Conservation (phyloP, 2,329 filamentous ascomycete species). For the Penicillium aurantiogriseum region DNA sequence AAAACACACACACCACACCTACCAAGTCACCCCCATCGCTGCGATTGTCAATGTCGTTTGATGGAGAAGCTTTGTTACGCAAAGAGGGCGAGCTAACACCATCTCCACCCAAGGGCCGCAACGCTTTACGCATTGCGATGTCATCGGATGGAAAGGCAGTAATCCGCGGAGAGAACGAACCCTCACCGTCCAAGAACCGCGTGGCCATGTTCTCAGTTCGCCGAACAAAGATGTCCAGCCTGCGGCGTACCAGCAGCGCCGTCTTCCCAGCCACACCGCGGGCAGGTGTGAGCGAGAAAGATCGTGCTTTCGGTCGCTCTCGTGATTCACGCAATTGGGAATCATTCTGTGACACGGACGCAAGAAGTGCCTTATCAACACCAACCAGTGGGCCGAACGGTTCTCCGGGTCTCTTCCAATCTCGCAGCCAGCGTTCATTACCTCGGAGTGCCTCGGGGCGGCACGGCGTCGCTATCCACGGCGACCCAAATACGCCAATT, state of each 20-base stretch:
- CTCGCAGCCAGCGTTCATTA: slow-evolving; percentile 58
- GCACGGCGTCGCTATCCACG: slow-evolving; percentile 42
- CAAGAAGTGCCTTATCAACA: slow-evolving; percentile 73
- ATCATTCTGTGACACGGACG: slow-evolving; percentile 79
- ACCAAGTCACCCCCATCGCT: slow-evolving; percentile 40
- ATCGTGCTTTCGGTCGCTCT: slow-evolving; percentile 68
- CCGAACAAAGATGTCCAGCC: slow-evolving; percentile 51
- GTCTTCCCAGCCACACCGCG: slow-evolving; percentile 59
- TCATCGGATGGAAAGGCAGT: slow-evolving; percentile 91
- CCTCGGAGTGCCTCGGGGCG: slow-evolving; percentile 57
- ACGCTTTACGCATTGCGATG: slow-evolving; percentile 71
- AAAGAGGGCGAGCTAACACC: slow-evolving; percentile 42
- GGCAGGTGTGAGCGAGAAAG: slow-evolving; percentile 49
- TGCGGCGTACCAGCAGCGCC: slow-evolving; percentile 71
- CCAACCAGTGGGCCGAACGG: slow-evolving; percentile 65
- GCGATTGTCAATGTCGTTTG: slow-evolving; percentile 43
- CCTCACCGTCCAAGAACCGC: slow-evolving; percentile 61
- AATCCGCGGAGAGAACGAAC: slow-evolving; percentile 68
- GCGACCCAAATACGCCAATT: slow-evolving; percentile 51
- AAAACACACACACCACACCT: slow-evolving; percentile 18
- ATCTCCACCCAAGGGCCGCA: slow-evolving; percentile 41
- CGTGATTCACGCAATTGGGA: slow-evolving; percentile 89
- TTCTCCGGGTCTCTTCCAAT: slow-evolving; percentile 77
- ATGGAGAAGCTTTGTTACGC: slow-evolving; percentile 41
- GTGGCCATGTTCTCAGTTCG: slow-evolving; percentile 50